Base-by-base conservation (phyloP, 352 stramenopile genomes). In the Pythium volutum region DNA sequence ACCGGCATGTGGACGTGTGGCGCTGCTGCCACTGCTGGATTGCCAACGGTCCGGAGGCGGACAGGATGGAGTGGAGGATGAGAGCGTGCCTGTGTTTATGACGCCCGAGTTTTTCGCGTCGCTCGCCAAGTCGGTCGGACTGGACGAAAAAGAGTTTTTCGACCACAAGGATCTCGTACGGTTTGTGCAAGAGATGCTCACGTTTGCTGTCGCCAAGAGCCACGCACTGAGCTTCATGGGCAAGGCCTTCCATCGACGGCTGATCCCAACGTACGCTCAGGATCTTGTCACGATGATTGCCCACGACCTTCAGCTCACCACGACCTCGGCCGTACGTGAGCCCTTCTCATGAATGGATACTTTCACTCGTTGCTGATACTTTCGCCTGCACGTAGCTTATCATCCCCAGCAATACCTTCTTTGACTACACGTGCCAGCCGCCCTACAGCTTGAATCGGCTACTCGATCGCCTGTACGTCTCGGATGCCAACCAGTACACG, bases 161-260 rank as follows among this genome's bases (percentile, higher is more conserved):
- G 61, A 87, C 14, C 53, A 64, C 22, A 77, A 63, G 34, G 77
- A 81, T 7, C 41, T 89, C 43, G 59, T 63, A 36, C 68, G 75
- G 20, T 80, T 84, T 22, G 33, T 81, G 20, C 75, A 86, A 20
- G 76, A 84, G 47, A 58, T 82, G 55, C 58, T 88, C 4, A 74
- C 76, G n/a, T 81, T 79, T 47, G 75, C 72, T 16, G 75, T 89
- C 57, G 75, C 77, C 25, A 70, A 69, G 15, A 89, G 76, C 55
- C 66, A 66, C 14, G 38, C 65, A 27, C 71, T 89, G 15, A 74
- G 67, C 27, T 82, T 88, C 57, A 69, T 88, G 73, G 76, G 80
- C 62, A 89, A 88, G 58, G 73, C 75, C 1, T 74, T 78, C 39
- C 80, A 89, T 59, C 72, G 75, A 11, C 66, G 80, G 18, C 58